These are phyloP conservation scores for Entophlyctis luteolus DNA, from an alignment of 192 early-diverging fungal genomes.

Conservation along the genomic window DNA sequence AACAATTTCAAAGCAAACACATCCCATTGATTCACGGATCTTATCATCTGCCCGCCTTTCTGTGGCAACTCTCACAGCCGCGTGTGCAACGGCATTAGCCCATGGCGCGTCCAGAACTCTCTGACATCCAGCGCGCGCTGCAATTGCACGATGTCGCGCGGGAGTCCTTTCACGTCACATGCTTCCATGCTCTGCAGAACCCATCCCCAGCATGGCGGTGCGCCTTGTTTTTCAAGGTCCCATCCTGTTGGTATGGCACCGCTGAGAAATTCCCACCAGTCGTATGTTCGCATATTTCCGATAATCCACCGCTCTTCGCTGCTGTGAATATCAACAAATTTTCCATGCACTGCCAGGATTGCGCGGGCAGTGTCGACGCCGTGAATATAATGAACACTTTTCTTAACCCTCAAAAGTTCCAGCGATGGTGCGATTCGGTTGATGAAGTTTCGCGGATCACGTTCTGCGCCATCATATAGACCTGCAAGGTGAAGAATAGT, in stretches of 20 bases:
- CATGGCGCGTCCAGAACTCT: slow-evolving; percentile 44
- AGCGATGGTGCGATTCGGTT: slow-evolving; percentile 43
- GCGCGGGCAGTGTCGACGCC: slow-evolving; percentile 58
- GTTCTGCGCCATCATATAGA: slow-evolving; percentile 49
- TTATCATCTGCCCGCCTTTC: too few species aligned
- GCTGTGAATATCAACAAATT: slow-evolving; percentile 29
- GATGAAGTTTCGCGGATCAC: slow-evolving; percentile 55
- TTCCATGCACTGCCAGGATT: slow-evolving; percentile 39
- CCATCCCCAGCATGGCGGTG: slow-evolving; percentile 27
- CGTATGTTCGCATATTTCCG: slow-evolving; percentile 51
- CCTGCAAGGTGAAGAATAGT: slow-evolving; percentile 52
- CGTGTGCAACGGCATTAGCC: slow-evolving; percentile 22
- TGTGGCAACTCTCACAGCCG: too few species aligned
- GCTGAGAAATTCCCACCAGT: slow-evolving; percentile 54
- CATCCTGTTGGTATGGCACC: slow-evolving; percentile 11
- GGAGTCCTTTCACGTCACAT: slow-evolving; percentile 31
- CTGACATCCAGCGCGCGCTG: slow-evolving; percentile 35
- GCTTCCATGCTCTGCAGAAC: slow-evolving; percentile 36
- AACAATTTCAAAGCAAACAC: too few species aligned
- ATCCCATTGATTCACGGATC: too few species aligned
- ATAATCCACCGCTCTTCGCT: slow-evolving; percentile 49
- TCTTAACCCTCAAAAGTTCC: slow-evolving; percentile 11
- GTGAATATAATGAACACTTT: slow-evolving; percentile 43
- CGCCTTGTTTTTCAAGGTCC: slow-evolving; percentile 6
- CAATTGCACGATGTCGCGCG: slow-evolving; percentile 23